A percentile compares a stretch with the other conserved stretches of the same genome.
These are phyloP conservation scores for Podospora didyma DNA, from an alignment of 495 filamentous ascomycete genomes.

Conservation along the genomic window DNA sequence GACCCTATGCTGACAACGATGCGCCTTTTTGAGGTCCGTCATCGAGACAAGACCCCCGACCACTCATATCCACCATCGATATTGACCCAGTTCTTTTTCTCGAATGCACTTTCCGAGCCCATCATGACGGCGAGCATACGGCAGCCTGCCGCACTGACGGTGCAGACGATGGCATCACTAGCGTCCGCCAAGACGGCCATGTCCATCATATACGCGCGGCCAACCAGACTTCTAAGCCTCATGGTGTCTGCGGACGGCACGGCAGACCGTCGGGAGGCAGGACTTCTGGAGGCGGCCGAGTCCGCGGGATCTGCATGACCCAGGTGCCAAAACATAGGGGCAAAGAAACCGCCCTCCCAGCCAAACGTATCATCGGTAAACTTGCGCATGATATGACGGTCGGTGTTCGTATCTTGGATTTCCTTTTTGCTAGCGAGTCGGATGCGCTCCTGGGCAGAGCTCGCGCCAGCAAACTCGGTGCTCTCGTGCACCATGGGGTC, in stretches of 20 bases:
- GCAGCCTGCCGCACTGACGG: constrained; percentile 62
- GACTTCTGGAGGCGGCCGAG: too few relatives aligned
- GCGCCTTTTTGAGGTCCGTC: too few relatives aligned
- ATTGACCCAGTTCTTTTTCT: constrained; percentile 58
- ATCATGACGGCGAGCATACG: constrained; percentile 70
- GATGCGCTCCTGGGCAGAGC: constrained; percentile 63
- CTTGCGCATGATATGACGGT: constrained; percentile 43
- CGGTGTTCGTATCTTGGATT: constrained; percentile 4
- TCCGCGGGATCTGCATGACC: constrained; percentile 26
- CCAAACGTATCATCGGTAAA: constrained; percentile 64
- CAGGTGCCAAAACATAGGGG: constrained; percentile 63
- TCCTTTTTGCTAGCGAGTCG: constrained; percentile 50
- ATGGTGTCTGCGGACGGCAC: constrained; percentile 48
- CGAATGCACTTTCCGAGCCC: constrained; percentile 68
- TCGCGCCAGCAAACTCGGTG: constrained; percentile 46
- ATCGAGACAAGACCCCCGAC: constrained; percentile 35
- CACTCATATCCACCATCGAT: constrained; percentile 65
- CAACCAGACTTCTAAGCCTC: constrained; percentile 60
- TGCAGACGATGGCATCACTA: constrained; percentile 63
- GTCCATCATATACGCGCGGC: constrained; percentile 67
- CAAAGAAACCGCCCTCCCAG: constrained; percentile 74
- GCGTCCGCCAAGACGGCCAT: constrained; percentile 58
- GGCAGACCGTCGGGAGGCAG: neutral
- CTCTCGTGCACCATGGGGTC: constrained; percentile 62
- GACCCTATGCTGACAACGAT: too few relatives aligned